Evolutionary conservation across 495 filamentous ascomycete genomes (phyloP).

Genomic region (Xylaria cubensis): DNA sequence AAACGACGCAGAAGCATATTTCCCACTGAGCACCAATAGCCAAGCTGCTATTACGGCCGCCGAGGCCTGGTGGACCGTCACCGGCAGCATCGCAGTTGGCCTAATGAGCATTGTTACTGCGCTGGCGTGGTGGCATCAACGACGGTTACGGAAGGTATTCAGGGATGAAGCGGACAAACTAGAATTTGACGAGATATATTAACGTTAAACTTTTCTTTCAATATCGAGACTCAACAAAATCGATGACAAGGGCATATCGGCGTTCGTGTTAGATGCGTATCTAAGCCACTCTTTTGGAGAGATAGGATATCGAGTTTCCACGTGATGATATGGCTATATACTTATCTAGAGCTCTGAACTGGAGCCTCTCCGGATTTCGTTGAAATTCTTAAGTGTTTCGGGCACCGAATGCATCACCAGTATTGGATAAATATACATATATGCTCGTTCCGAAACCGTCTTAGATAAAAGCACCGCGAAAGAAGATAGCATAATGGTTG

Average conservation of each 20-base stretch:
- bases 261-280: neutral
- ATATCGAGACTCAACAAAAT: neutral
- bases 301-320: neutral
- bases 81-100: slow-evolving; percentile 37
- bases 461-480: neutral
- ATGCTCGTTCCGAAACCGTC: neutral
- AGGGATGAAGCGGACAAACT: slow-evolving; percentile 39
- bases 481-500: neutral
- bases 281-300: neutral
- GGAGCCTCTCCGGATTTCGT: neutral
- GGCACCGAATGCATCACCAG: neutral
- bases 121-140: slow-evolving; percentile 47
- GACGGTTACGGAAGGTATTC: slow-evolving; percentile 42
- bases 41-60: slow-evolving; percentile 34
- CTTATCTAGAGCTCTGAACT: neutral
- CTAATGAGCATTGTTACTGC: slow-evolving; percentile 41
- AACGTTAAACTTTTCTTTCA: neutral
- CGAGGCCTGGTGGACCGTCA: slow-evolving; percentile 38
- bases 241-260: neutral
- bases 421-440: neutral
- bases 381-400: neutral
- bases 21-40: slow-evolving; percentile 35
- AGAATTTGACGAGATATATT: slow-evolving; percentile 23
- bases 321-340: too few relatives aligned
- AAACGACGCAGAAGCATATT: slow-evolving; percentile 29